Base-by-base conservation (phyloP, 176 grass and related monocot genomes). In the Juncus inflexus region DNA sequence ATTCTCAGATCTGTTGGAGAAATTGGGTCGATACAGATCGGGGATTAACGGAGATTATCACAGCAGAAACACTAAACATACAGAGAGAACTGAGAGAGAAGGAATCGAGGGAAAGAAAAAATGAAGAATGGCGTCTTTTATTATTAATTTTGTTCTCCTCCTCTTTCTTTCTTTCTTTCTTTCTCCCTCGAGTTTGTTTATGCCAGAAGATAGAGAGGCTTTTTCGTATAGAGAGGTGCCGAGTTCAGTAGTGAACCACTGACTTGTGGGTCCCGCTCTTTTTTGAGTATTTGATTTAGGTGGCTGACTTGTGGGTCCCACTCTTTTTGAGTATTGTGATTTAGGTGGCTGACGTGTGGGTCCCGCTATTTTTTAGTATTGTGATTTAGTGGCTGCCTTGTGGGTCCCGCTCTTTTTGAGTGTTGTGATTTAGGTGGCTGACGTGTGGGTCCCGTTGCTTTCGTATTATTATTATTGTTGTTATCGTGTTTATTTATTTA, bases 1-100 rank as follows among this genome's bases (percentile, higher is more conserved):
- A 42, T 45, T 47, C 54, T 47, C 54, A 71, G 67, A 71, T 71
- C 67, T 71, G 10, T 71, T 28, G 38, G 54, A 71, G 12, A 59
- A 55, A 71, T 71, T 14, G 14, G 10, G 35, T 2, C 9, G 14
- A 11, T 42, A 10, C 42, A 71, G 67, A 71, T 71, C 67, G 42
- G 50, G 53, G 15, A 55, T 1, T 35, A 4, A 42, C 35, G 53
- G 45, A 67, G 49, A 69, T 54, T 35, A 35, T 38, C 5, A 5
- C 6, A 56, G 15, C 6, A 69, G 36, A 69, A 69, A 56, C 28
- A 15, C 54, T 38, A 69, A 69, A 53, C 66, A 55, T 69, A 56
- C 39, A 19, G 12, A 58, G 53, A 71, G 54, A 47, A 57, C 54
- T 13, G 54, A 57, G 54, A 57, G 67, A 59, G 9, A 60, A 15